These are phyloP conservation scores for Pyricularia sp. DNA, from an alignment of 2,329 filamentous ascomycete genomes.

Conservation along the genomic window DNA sequence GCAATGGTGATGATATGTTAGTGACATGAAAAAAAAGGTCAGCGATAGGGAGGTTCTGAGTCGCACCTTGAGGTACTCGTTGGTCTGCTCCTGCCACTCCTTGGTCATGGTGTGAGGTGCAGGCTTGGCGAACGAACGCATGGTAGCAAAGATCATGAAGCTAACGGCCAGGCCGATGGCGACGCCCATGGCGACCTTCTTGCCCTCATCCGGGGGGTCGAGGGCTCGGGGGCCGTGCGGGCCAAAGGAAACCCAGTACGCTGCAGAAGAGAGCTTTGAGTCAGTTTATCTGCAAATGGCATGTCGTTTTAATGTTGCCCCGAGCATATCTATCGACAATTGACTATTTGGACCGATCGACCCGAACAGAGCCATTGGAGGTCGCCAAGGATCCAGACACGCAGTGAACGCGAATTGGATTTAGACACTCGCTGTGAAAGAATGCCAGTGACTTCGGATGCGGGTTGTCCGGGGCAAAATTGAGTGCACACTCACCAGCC, in stretches of 20 bases:
- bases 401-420: neutral
- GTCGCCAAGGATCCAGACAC: neutral
- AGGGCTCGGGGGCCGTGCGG: constrained; percentile 86
- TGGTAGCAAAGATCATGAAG: constrained; percentile 59
- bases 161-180: constrained; percentile 57
- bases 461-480: neutral
- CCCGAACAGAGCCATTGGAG: neutral
- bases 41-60: too few species aligned
- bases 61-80: constrained; percentile 87
- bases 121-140: constrained; percentile 64
- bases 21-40: neutral
- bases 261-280: constrained; percentile 42
- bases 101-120: constrained; percentile 83
- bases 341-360: neutral
- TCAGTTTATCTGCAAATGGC: constrained; percentile 19
- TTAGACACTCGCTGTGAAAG: neutral
- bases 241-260: constrained; percentile 98
- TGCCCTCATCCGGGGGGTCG: constrained; percentile 74
- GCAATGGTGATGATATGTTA: constrained; percentile 15
- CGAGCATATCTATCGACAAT: neutral
- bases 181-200: constrained; percentile 69
- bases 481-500: constrained; percentile 64
- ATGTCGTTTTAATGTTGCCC: neutral
- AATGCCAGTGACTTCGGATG: neutral
- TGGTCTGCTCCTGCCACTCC: constrained; percentile 92